Evolutionary conservation across 2,329 filamentous ascomycete genomes (phyloP).

Genomic region (Aspergillus arachidicola): DNA sequence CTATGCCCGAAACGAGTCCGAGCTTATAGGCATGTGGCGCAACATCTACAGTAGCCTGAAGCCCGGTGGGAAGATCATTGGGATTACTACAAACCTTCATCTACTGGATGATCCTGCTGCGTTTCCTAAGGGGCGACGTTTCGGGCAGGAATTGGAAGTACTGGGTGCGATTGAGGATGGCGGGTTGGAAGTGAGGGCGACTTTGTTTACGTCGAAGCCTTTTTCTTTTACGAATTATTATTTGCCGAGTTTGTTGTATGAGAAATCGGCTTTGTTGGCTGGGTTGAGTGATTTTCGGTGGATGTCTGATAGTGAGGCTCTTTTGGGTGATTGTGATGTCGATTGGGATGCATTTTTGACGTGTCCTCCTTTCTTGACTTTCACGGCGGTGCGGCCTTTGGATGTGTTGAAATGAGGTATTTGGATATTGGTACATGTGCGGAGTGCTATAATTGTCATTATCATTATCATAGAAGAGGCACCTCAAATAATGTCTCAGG

Average conservation of each 20-base stretch:
- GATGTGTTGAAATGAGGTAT: not conserved
- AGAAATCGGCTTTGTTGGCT: not conserved
- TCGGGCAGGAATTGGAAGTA: not conserved
- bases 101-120: not conserved
- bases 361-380: not conserved
- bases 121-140: not conserved
- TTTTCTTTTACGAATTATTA: not conserved
- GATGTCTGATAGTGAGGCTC: not conserved
- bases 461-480: too few relatives aligned
- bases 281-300: not conserved
- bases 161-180: not conserved
- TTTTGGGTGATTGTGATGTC: not conserved
- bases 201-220: not conserved
- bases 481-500: not conserved
- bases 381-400: not conserved
- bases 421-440: not conserved
- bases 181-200: not conserved
- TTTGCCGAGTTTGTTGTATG: not conserved
- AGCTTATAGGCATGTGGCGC: conserved; percentile 1
- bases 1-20: not conserved
- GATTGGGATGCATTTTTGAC: not conserved
- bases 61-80: not conserved
- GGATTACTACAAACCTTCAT: not conserved
- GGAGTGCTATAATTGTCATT: not conserved
- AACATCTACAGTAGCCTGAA: not conserved